Conservation (phyloP, 208 protist genomes). For the Trypanosoma vivax region DNA sequence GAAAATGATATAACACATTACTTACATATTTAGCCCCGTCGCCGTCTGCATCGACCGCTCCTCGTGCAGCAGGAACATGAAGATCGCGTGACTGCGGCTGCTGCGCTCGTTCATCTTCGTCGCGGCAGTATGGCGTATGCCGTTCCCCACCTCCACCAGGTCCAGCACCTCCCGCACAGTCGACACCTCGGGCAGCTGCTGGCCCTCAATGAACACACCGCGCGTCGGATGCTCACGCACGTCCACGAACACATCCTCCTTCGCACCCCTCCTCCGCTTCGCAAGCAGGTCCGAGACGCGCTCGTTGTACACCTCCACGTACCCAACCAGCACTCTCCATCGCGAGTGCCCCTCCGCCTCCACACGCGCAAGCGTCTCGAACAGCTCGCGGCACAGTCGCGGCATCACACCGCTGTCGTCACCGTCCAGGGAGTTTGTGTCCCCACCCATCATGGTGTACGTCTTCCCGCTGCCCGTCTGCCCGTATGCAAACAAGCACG, state of each 20-base stretch:
- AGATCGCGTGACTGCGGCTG: constrained; percentile 43
- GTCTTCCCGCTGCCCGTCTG: constrained; percentile 55
- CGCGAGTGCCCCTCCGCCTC: constrained; percentile 20
- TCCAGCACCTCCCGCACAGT: constrained; percentile 17
- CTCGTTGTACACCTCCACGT: constrained; percentile 88
- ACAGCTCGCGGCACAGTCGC: constrained; percentile 20
- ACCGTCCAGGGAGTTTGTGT: constrained; percentile 17
- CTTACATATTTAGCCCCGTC: too few species aligned
- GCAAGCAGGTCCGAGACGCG: constrained; percentile 71
- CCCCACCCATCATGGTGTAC: constrained; percentile 39
- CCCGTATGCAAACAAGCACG: constrained; percentile 59
- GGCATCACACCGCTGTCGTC: constrained; percentile 27
- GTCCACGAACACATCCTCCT: constrained; percentile 20
- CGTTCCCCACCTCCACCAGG: constrained; percentile 26
- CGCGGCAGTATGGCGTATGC: constrained; percentile 21
- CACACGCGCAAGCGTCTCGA: constrained; percentile 7
- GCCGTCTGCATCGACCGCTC: constrained; percentile 14
- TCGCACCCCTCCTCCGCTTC: constrained; percentile 14
- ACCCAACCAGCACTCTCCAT: constrained; percentile 57
- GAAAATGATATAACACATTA: too few species aligned
- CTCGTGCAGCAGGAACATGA: constrained; percentile 26
- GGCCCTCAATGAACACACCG: constrained; percentile 39
- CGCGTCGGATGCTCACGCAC: constrained; percentile 25
- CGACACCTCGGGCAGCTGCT: constrained; percentile 11
- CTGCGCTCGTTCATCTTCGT: constrained; percentile 68